Evolutionary conservation across 225 moss, liverwort and hornwort genomes (phyloP).

Genomic region (Straminergon stramineum): DNA sequence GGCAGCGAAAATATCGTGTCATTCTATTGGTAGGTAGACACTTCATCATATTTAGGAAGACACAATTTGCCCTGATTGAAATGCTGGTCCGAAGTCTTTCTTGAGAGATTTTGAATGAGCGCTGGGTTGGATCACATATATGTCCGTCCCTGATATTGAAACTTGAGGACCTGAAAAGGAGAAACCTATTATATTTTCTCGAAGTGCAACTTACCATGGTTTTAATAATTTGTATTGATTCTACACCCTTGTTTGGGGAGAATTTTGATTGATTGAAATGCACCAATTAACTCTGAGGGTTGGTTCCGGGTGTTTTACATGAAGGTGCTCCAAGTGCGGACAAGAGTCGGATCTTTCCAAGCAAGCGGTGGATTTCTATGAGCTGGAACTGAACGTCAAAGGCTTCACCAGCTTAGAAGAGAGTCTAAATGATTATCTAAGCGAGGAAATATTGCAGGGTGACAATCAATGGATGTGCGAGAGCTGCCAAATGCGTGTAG

Average conservation of each 20-base stretch:
- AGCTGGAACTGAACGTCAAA: constrained; percentile 95
- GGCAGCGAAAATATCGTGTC: not conserved
- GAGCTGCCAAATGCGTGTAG: constrained; percentile 83
- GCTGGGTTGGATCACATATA: not conserved
- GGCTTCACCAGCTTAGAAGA: constrained; percentile 90
- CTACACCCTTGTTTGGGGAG: not conserved
- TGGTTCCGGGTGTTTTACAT: constrained; percentile 14
- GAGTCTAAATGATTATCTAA: constrained; percentile 87
- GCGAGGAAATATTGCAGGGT: constrained; percentile 95
- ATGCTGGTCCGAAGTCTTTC: not conserved
- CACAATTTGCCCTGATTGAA: not conserved
- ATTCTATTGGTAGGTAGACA: not conserved
- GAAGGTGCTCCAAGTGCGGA: constrained; percentile 90
- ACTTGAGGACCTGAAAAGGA: not conserved
- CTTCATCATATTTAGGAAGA: not conserved
- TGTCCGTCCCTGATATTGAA: not conserved
- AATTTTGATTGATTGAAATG: not conserved
- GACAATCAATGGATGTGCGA: constrained; percentile 98
- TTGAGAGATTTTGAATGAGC: not conserved
- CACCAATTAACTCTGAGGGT: constrained; percentile 5
- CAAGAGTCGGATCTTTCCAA: constrained; percentile 96
- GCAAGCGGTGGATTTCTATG: constrained; percentile 93
- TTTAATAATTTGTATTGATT: not conserved
- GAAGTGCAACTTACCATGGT: not conserved
- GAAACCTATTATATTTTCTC: not conserved